Base-by-base conservation (phyloP, 495 filamentous ascomycete genomes). In the Lasiosphaeria ovina region DNA sequence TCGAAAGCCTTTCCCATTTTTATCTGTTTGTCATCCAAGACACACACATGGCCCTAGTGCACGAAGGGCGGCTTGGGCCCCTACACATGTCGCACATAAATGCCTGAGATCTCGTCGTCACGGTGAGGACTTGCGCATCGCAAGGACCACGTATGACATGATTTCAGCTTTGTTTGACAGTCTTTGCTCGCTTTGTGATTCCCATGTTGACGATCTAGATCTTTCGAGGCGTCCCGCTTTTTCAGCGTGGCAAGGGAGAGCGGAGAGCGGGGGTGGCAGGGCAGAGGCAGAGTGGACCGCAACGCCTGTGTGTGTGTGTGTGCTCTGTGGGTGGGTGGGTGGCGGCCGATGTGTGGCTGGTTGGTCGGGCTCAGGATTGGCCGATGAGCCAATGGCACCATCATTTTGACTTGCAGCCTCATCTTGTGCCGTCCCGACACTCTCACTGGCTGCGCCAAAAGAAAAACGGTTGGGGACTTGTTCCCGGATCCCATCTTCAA, bases 361-460 rank as follows among this genome's bases (percentile, higher is more conserved):
- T 24, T 24, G 24, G 24, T 24, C 24, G 24, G 24, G 24, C 24
- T n/a, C n/a, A n/a, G n/a, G n/a, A n/a, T n/a, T 40, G 38, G 38
- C 38, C 8, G 38, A 42, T 42, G 7, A 42, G 38, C 38, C 38
- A 42, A 42, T 42, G 8, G 14, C 38, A 31, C 31, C 40, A 57
- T 57, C 55, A 58, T 36, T 58, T 58, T 58, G 47, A 38, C 45
- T 5, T 52, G 57, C 48, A 59, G 47, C 57, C 33, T 52, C 48
- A 35, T 59, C 57, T 52, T 12, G 24, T 32, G 50, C 16, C 47
- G n/a, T 32, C 48, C 14, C 7, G 5, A 24, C 8, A 6, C 36
- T 51, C 35, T 52, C 16, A 59, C 24, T 59, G 57, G 57, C 48
- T 44, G 17, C 6, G 33, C 7, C 7, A 24, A 10, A 34, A 36